A percentile compares a stretch with the other conserved stretches of the same genome.
phyloP scores from a whole-genome alignment of 768 basidiomycete species.

The Mycena rosella region DNA sequence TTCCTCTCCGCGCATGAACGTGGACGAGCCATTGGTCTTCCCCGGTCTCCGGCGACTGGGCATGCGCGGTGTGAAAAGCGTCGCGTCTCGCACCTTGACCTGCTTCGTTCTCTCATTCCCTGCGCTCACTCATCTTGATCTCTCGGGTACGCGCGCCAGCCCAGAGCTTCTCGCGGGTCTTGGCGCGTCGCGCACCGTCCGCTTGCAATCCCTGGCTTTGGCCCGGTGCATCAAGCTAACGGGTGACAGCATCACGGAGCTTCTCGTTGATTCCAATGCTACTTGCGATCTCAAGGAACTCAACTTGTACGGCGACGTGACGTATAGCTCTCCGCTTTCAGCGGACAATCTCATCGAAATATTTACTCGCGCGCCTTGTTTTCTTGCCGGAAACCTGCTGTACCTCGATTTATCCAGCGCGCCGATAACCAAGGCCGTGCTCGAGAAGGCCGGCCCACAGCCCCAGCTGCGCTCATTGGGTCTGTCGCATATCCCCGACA shows the following conservation, averaged over 20 bases:
- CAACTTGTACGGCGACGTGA: conserved; percentile 90
- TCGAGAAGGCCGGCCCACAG: conserved; percentile 68
- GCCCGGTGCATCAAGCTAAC: conserved; percentile 90
- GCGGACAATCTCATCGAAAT: conserved; percentile 76
- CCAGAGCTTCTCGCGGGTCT: conserved; percentile 81
- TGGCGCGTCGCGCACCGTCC: conserved; percentile 71
- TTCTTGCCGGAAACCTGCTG: conserved; percentile 77
- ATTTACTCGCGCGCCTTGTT: conserved; percentile 81
- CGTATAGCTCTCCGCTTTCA: conserved; percentile 81
- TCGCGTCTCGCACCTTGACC: conserved; percentile 74
- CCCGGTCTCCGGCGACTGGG: conserved; percentile 83
- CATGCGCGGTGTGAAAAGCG: conserved; percentile 84
- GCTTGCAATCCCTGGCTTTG: conserved; percentile 83
- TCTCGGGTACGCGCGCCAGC: conserved; percentile 88
- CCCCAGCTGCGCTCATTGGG: conserved; percentile 88
- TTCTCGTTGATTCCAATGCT: conserved; percentile 78
- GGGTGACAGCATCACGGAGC: conserved; percentile 78
- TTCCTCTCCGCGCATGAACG: conserved; percentile 61
- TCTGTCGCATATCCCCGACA: conserved; percentile 84
- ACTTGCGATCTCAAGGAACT: conserved; percentile 78
- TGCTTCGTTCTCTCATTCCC: conserved; percentile 88
- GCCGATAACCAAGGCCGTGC: conserved; percentile 71
- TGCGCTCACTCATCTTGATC: conserved; percentile 88
- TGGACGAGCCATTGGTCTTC: conserved; percentile 70
- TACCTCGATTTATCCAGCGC: conserved; percentile 94